Conservation (phyloP, 2,329 filamentous ascomycete genomes). For the Trichothecium sympodiale region DNA sequence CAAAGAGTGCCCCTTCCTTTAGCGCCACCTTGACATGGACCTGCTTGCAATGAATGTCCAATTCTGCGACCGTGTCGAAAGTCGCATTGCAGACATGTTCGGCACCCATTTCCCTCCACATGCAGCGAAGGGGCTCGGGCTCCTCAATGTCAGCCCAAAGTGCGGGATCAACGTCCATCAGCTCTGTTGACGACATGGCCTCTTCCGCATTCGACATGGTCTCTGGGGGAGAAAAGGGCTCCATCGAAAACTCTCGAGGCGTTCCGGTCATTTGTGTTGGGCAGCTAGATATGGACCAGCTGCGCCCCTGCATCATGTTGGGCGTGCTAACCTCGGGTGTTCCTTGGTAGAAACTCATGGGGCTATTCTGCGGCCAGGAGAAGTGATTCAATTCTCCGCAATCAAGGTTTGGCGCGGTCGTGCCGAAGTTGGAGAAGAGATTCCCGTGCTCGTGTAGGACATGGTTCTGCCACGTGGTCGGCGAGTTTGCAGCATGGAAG, state of each 20-base stretch:
- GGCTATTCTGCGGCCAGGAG: too few species aligned
- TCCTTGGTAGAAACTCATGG: too few species aligned
- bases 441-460: conserved; percentile 16
- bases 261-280: too few species aligned
- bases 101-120: conserved; percentile 15
- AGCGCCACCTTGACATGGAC: conserved; percentile 35
- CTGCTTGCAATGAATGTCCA: conserved; percentile 44
- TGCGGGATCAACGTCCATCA: too few species aligned
- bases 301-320: too few species aligned
- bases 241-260: too few species aligned
- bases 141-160: too few species aligned
- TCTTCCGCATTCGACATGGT: too few species aligned
- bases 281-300: too few species aligned
- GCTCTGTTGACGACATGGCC: too few species aligned
- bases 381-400: background rate
- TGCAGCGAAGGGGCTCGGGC: conserved; percentile 11
- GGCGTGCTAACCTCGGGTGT: too few species aligned
- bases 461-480: conserved; percentile 15
- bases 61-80: conserved; percentile 32
- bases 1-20: conserved; percentile 38
- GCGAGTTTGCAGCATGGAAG: conserved; percentile 15
- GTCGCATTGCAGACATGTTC: conserved; percentile 18
- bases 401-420: background rate
- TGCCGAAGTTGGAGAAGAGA: conserved; percentile 3
- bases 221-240: too few species aligned